These are phyloP conservation scores for Clohesyomyces aquaticus DNA, from an alignment of 495 filamentous ascomycete species.

Conservation along the genomic window DNA sequence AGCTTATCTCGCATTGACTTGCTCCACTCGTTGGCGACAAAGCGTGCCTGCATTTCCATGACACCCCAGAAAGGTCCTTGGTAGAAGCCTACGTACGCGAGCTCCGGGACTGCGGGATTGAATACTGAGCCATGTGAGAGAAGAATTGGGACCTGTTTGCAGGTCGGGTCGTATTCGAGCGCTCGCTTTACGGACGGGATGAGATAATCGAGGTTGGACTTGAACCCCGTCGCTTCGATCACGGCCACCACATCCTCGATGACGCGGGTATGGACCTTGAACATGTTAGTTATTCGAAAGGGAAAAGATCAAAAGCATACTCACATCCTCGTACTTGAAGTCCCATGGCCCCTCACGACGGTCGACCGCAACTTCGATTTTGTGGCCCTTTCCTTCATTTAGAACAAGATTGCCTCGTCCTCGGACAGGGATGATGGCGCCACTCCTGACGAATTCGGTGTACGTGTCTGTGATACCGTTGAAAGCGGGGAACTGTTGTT, in stretches of 20 bases:
- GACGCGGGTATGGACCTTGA: too few relatives aligned
- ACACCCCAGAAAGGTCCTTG: constrained; percentile 84
- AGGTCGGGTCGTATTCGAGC: constrained; percentile 58
- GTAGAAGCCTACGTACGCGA: constrained; percentile 87
- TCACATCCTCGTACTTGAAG: constrained; percentile 24
- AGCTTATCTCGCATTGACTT: constrained; percentile 14
- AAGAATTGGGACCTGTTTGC: constrained; percentile 67
- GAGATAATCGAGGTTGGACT: constrained; percentile 64
- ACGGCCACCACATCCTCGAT: constrained; percentile 66
- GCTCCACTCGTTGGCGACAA: constrained; percentile 57
- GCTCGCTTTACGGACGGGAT: constrained; percentile 57
- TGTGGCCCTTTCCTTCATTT: not conserved
- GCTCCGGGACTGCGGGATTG: constrained; percentile 60
- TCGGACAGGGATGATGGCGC: constrained; percentile 57
- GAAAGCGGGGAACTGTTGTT: constrained; percentile 58
- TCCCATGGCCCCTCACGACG: not conserved
- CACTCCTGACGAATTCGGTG: constrained; percentile 68
- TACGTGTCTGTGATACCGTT: constrained; percentile 73
- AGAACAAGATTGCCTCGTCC: constrained; percentile 46
- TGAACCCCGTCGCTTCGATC: constrained; percentile 78
- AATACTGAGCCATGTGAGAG: constrained; percentile 69
- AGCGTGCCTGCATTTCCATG: constrained; percentile 83
- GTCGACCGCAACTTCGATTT: not conserved
- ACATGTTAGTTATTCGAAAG: too few relatives aligned
- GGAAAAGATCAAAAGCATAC: not conserved